phyloP scores from a whole-genome alignment of 2,329 filamentous ascomycete genomes.

The Cercospora citrullina region DNA sequence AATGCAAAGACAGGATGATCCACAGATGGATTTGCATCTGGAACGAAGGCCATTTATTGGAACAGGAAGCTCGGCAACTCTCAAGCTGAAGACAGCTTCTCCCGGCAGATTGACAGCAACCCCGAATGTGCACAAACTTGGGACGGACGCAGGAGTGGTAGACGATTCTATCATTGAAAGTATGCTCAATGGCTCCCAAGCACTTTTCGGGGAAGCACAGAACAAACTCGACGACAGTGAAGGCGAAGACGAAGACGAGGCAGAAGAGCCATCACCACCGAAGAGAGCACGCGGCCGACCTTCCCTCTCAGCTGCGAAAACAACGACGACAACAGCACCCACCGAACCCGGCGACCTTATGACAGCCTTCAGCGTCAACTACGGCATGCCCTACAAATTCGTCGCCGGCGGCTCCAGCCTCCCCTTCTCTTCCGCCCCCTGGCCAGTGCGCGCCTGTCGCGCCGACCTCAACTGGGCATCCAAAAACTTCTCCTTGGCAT shows the following conservation, averaged over 20 bases:
- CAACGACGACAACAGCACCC: conserved; percentile 2
- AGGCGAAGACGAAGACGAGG: not conserved
- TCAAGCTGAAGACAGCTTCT: not conserved
- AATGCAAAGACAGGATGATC: conserved; percentile 39
- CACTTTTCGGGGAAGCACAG: not conserved
- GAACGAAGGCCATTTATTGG: conserved; percentile 34
- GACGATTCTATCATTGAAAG: not conserved
- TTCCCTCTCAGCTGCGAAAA: not conserved
- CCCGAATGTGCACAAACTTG: not conserved
- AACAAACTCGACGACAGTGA: not conserved
- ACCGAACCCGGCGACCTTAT: conserved; percentile 36
- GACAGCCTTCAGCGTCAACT: conserved; percentile 39
- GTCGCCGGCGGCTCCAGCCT: conserved; percentile 56
- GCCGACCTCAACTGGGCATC: conserved; percentile 59
- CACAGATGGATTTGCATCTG: conserved; percentile 41
- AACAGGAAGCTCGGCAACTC: not conserved
- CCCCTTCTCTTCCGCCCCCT: conserved; percentile 52
- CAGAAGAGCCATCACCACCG: not conserved
- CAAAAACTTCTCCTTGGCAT: conserved; percentile 40
- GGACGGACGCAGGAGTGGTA: not conserved
- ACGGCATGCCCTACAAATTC: conserved; percentile 67
- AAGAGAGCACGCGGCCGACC: not conserved
- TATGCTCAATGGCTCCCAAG: not conserved
- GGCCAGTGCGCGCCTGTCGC: conserved; percentile 52
- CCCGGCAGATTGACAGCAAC: not conserved